Percentiles rank a stretch among this genome's conserved stretches.
phyloP scores from a whole-genome alignment of 805 yeast species.

The Danielia oregonensis region DNA sequence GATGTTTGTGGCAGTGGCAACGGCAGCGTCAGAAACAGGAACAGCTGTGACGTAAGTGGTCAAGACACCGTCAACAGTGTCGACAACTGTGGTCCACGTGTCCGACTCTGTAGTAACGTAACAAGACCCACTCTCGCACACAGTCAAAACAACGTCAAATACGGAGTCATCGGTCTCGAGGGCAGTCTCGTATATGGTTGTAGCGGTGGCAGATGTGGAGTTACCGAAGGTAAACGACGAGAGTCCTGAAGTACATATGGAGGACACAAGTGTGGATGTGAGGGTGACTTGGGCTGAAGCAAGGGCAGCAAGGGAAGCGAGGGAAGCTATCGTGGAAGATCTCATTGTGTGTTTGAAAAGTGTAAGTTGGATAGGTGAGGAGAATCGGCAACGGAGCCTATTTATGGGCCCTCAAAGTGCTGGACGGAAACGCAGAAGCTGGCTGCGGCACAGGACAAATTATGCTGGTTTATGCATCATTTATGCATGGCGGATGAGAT shows the following conservation, averaged over 20 bases:
- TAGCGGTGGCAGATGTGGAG: constrained; percentile 5
- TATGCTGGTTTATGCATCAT: not conserved
- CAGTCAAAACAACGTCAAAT: constrained; percentile 19
- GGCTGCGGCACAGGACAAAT: not conserved
- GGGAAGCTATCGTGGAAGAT: constrained; percentile 5
- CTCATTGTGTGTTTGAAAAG: constrained; percentile 7
- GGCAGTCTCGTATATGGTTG: constrained; percentile 11
- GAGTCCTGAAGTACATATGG: constrained; percentile 6
- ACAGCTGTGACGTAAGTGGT: constrained; percentile 34
- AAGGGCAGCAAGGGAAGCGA: constrained; percentile 6
- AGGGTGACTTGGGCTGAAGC: constrained; percentile 10
- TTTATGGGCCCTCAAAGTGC: not conserved
- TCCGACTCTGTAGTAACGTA: constrained; percentile 32
- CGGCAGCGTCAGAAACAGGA: constrained; percentile 20
- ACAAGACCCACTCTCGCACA: constrained; percentile 29
- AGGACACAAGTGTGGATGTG: constrained; percentile 14
- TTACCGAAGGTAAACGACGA: not conserved
- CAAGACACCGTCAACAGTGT: constrained; percentile 36
- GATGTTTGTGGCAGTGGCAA: constrained; percentile 9
- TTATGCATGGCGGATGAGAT: not conserved
- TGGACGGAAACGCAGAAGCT: not conserved
- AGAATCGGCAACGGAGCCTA: not conserved
- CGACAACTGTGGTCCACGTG: constrained; percentile 30
- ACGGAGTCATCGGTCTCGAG: constrained; percentile 11
- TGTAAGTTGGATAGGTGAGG: not conserved